Conservation (phyloP, 208 protist genomes). For the Trypanosoma conorhini region DNA sequence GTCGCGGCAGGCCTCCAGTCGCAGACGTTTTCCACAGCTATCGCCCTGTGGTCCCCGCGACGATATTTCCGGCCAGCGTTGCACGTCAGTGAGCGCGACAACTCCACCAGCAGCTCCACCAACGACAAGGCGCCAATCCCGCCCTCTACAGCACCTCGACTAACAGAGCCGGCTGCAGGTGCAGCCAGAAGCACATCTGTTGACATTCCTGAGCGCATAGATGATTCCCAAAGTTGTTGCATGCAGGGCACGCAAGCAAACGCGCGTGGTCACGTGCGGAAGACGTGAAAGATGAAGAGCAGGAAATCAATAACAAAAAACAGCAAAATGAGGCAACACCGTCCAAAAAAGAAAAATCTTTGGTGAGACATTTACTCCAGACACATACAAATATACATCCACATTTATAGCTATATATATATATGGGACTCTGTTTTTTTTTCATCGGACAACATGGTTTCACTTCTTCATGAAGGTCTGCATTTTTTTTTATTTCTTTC, state of each 20-base stretch:
- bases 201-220: neutral
- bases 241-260: neutral
- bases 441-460: neutral
- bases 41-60: neutral
- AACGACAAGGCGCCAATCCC: conserved; percentile 8
- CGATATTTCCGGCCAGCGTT: neutral
- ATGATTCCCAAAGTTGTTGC: neutral
- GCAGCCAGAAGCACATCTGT: neutral
- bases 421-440: neutral
- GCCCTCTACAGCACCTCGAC: neutral
- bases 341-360: too few species aligned
- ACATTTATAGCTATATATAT: neutral
- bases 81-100: conserved; percentile 13
- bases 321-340: neutral
- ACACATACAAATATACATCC: neutral
- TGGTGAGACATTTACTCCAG: too few species aligned
- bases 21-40: neutral
- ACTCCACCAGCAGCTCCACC: conserved; percentile 19
- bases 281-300: neutral
- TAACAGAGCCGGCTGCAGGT: neutral
- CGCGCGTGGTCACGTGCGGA: neutral
- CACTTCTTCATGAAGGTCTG: neutral
- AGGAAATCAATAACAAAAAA: neutral
- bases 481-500: neutral
- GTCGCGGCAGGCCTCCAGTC: neutral